Percentiles rank a stretch among this genome's conserved stretches.
phyloP scores from a whole-genome alignment of 2,329 filamentous ascomycete species.

The Venturia effusa region DNA sequence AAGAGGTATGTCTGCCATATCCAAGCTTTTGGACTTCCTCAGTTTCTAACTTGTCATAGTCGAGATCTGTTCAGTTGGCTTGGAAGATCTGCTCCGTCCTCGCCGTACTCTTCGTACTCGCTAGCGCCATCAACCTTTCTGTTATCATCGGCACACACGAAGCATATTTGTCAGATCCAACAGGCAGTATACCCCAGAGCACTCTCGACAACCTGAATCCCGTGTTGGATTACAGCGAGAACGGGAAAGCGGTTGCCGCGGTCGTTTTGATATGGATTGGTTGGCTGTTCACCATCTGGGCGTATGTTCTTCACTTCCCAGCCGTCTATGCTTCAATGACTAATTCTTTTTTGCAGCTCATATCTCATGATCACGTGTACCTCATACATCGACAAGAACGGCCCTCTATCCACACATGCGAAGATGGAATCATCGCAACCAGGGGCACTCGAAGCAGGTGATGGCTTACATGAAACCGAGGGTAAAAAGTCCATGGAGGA shows the following conservation, averaged over 20 bases:
- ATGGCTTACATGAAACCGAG: background rate
- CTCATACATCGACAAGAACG: constrained; percentile 26
- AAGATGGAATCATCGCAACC: background rate
- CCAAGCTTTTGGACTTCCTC: too few species aligned
- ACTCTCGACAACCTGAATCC: constrained; percentile 26
- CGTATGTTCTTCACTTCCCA: constrained; percentile 21
- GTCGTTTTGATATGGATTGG: constrained; percentile 45
- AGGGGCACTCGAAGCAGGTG: background rate
- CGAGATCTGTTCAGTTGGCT: constrained; percentile 35
- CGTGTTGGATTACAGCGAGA: constrained; percentile 36
- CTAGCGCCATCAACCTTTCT: constrained; percentile 39
- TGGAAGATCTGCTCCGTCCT: constrained; percentile 44
- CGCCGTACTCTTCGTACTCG: constrained; percentile 36
- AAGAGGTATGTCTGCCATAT: constrained; percentile 23
- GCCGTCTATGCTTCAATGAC: background rate
- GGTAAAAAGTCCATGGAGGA: constrained; percentile 3
- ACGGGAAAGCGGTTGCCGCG: constrained; percentile 39
- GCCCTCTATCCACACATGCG: constrained; percentile 29
- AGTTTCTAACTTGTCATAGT: constrained; percentile 13
- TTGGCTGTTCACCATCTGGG: constrained; percentile 36
- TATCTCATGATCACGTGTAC: constrained; percentile 29
- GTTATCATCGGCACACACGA: constrained; percentile 38
- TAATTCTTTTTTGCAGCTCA: constrained; percentile 20
- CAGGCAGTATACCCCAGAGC: constrained; percentile 11
- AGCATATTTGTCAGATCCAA: constrained; percentile 31